Conservation (phyloP, 306 rosid species). For the Delonix regia region DNA sequence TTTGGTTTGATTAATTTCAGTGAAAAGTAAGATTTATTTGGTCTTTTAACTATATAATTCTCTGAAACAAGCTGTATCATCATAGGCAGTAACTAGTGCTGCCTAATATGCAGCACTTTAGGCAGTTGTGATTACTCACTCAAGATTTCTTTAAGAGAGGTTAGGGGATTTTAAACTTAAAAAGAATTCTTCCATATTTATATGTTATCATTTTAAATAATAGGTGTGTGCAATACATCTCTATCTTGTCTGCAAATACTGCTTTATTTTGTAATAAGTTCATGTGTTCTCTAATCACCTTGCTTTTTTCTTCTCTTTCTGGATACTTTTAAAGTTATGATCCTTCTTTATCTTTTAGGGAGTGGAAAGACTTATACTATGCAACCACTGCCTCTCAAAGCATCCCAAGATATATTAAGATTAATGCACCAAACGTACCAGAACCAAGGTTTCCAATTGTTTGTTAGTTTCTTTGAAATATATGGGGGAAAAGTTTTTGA, state of each 20-base stretch:
- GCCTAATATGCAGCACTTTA: no score
- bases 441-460: conserved; percentile 73
- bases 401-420: conserved; percentile 69
- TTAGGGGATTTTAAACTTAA: not conserved
- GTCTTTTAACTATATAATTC: no score
- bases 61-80: no score
- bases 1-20: not conserved
- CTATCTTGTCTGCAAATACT: no score
- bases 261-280: conserved; percentile 4
- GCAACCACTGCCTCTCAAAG: conserved; percentile 89
- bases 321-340: conserved; percentile 10
- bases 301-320: not conserved
- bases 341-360: conserved; percentile 45
- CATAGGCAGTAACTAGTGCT: no score
- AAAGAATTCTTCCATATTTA: not conserved
- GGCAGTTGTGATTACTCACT: no score
- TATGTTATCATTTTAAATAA: not conserved
- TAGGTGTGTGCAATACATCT: not conserved
- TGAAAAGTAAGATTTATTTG: not conserved
- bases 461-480: conserved; percentile 80
- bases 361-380: conserved; percentile 84
- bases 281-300: not conserved
- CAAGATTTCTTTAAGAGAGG: no score
- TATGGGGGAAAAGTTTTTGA: conserved; percentile 83
- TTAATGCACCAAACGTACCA: conserved; percentile 61